Base-by-base conservation (phyloP, 768 basidiomycete genomes). In the Tephrocybe sp. region DNA sequence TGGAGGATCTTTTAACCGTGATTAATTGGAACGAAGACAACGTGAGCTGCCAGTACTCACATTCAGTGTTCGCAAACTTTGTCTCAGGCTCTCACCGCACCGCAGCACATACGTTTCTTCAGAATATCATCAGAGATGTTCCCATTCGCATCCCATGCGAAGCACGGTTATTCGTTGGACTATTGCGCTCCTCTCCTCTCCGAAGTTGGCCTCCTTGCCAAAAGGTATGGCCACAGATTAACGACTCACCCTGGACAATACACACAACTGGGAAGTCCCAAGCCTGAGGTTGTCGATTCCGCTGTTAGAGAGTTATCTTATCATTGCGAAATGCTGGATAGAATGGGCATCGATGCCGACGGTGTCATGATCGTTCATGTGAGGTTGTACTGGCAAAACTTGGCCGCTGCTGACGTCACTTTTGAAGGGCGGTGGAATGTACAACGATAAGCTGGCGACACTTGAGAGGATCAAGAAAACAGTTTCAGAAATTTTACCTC, bases 11-110 rank as follows among this genome's bases (percentile, higher is more conserved):
- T 27, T 59, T 79, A 19, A 79, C 77, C 30, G 78, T 94, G 44
- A 88, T 94, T 36, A 76, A 91, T 69, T 97, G 94, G 94, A 97
- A 96, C 61, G 93, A 92, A 64, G 77, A 79, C 40, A 90, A 96
- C 67, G 85, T 80, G 61, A 43, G 72, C 62, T n/a, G n/a, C 30
- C 34, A n/a, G 9, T 35, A 7, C 5, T 26, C 4, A 47, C 19
- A 16, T 44, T 27, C 25, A 11, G 12, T 56, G n/a, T n/a, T n/a
- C n/a, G n/a, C n/a, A n/a, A n/a, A n/a, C n/a, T n/a, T n/a, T n/a
- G n/a, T n/a, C n/a, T n/a, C n/a, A n/a, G n/a, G n/a, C 24, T 45
- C 37, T 7, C 19, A 22, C 26, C 13, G 40, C 25, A 35, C 36
- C 45, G 28, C 52, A 82, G 79, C 75, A 83, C 39, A 93, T 96